Evolutionary conservation across 1,284 basidiomycete species (phyloP), one percentile per base, ranked within the genome.

Genomic region (Ceratorhiza oryzae-sativae): DNA sequence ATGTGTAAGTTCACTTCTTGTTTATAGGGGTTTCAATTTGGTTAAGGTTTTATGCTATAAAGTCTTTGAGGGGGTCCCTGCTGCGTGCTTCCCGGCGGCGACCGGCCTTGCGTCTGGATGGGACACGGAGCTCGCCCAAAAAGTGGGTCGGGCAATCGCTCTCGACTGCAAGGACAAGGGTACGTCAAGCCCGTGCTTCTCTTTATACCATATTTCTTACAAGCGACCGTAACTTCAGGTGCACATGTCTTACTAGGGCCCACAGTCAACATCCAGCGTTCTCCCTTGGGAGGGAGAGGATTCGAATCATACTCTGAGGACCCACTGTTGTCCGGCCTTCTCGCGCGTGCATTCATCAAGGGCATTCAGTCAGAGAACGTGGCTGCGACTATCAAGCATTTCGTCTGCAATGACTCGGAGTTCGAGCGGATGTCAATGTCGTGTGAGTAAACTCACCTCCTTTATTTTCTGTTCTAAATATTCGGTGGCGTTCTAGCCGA

Each of bases 331-430:
- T 65, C 75, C 86, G 88, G 89, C 9, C 83, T 79, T 1, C 79
- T 91, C 75, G 84, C 87, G 2, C 84, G 87, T 51, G 86, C 88
- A 1, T 91, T 89, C 77, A 83, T 90, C 55, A 86, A 86, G 71
- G 89, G 89, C 32, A 80, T 91, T 4, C 89, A 91, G 76, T 83
- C 84, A 9, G 82, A 86, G 71, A 88, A 87, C 23, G 86, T 90
- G 60, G 84, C 88, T 56, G 86, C 88, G 3, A 86, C 83, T 10
- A 84, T 86, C 74, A 80, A 80, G 68, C 84, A 85, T 72, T 84
- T 83, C 68, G 83, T 84, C 63, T 77, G 72, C 30, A 75, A 59
- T 30, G 49, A 61, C 70, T 65, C 65, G 15, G 49, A 56, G 20
- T 68, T 3, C 81, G 82, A 73, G 46, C 63, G 72, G 15, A 73